Conservation (phyloP, 768 basidiomycete species). For the Lactarius deliciosus region DNA sequence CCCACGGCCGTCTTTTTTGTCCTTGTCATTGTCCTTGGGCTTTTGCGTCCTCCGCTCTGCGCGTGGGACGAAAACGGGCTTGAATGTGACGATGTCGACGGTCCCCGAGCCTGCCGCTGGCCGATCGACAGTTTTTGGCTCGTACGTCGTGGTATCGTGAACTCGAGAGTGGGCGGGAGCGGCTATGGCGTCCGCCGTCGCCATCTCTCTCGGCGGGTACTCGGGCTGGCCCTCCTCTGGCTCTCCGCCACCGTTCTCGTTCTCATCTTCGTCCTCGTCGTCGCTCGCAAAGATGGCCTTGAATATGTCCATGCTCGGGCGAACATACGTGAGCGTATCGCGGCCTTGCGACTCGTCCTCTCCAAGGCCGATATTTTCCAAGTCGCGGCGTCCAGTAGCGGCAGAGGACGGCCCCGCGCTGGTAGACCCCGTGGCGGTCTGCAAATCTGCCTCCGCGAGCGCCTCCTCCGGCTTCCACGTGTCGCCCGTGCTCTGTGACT, state of each 20-base stretch:
- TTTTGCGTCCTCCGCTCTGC: constrained; percentile 41
- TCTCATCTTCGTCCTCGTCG: constrained; percentile 78
- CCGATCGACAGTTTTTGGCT: constrained; percentile 16
- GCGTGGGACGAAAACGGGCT: constrained; percentile 83
- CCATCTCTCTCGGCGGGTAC: background rate
- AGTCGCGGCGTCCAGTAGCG: constrained; percentile 40
- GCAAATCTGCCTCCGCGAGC: constrained; percentile 24
- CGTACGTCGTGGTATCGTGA: constrained; percentile 22
- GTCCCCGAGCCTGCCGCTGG: constrained; percentile 24
- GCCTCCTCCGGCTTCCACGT: constrained; percentile 29
- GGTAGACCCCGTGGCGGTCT: constrained; percentile 15
- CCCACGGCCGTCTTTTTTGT: constrained; percentile 31
- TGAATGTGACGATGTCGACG: constrained; percentile 72
- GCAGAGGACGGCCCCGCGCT: background rate
- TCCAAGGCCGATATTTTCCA: constrained; percentile 84
- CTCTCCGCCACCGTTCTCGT: constrained; percentile 34
- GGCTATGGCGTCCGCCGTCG: background rate
- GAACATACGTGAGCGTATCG: constrained; percentile 84
- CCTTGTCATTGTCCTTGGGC: constrained; percentile 30
- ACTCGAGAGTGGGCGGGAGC: constrained; percentile 23
- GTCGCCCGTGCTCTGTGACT: background rate
- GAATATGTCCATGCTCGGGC: constrained; percentile 90
- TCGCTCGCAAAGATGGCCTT: constrained; percentile 98
- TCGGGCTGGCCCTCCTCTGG: constrained; percentile 30
- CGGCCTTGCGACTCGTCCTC: constrained; percentile 89